Percentiles rank a stretch among this genome's conserved stretches.
These are phyloP conservation scores for Gonium pectorale DNA, from an alignment of 139 green algal species.

Conservation along the genomic window DNA sequence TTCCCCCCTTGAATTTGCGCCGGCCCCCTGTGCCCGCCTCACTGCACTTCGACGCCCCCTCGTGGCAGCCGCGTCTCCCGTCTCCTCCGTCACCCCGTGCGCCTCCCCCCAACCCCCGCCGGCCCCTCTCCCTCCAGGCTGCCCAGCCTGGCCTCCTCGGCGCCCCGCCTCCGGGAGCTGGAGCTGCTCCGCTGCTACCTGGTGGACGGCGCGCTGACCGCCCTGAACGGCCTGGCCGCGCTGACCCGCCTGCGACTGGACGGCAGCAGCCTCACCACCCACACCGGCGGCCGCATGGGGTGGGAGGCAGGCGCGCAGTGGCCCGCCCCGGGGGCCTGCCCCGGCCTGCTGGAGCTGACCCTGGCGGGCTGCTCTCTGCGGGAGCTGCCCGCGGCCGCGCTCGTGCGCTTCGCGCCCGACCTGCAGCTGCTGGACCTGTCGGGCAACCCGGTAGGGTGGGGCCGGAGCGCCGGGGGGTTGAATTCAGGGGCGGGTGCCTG, in stretches of 20 bases:
- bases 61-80: too few relatives aligned
- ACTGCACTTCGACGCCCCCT: too few relatives aligned
- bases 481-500: too few relatives aligned
- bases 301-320: background rate
- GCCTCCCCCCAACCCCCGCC: background rate
- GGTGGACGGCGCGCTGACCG: background rate
- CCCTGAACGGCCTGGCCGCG: background rate
- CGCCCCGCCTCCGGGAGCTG: background rate
- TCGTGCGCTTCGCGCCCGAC: background rate
- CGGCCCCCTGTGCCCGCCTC: too few relatives aligned
- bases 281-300: background rate
- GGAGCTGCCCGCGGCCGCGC: background rate
- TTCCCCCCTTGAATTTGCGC: too few relatives aligned
- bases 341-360: background rate
- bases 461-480: background rate
- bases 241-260: slow-evolving; percentile 7
- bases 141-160: background rate
- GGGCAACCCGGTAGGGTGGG: background rate
- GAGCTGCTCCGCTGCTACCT: slow-evolving; percentile 9
- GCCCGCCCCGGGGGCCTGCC: background rate
- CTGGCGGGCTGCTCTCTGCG: slow-evolving; percentile 18
- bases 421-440: slow-evolving; percentile 5
- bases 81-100: background rate
- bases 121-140: background rate
- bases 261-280: slow-evolving; percentile 11